phyloP scores from a whole-genome alignment of 805 yeast species.

The Cyberlindnera lachancei region DNA sequence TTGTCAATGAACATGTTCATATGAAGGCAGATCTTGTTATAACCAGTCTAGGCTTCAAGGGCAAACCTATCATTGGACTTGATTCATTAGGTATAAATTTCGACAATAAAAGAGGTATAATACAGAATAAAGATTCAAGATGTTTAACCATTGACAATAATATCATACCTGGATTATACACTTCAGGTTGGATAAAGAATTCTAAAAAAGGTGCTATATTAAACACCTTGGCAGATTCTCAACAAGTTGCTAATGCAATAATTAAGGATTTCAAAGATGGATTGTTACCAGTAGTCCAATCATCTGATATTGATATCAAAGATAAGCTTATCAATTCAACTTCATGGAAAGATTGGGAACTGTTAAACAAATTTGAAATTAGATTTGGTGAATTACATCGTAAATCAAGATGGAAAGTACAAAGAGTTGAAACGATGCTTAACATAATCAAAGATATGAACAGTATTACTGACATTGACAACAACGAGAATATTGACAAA shows the following conservation, averaged over 20 bases:
- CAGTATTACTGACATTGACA: too few species aligned
- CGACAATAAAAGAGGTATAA: constrained; percentile 34
- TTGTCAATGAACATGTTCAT: constrained; percentile 16
- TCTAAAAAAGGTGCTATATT: constrained; percentile 91
- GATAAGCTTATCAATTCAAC: constrained; percentile 31
- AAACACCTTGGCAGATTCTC: constrained; percentile 79
- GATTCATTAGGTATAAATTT: constrained; percentile 43
- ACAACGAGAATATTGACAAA: too few species aligned
- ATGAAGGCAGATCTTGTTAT: constrained; percentile 60
- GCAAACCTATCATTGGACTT: constrained; percentile 49
- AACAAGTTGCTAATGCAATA: constrained; percentile 61
- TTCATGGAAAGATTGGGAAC: constrained; percentile 63
- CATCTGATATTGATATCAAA: constrained; percentile 13
- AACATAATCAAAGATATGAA: constrained; percentile 21
- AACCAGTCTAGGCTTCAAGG: constrained; percentile 77
- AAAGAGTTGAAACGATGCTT: constrained; percentile 42
- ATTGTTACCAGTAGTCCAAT: constrained; percentile 1
- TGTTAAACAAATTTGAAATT: constrained; percentile 46
- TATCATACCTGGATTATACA: constrained; percentile 48
- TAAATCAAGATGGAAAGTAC: constrained; percentile 53
- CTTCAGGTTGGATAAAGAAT: constrained; percentile 85
- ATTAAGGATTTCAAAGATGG: constrained; percentile 43
- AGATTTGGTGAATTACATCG: constrained; percentile 39
- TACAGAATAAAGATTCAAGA: constrained; percentile 40
- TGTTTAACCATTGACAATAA: constrained; percentile 24